Evolutionary conservation across 2,329 filamentous ascomycete species (phyloP), one percentile per base, ranked within the genome.

Genomic region (Sporothrix luriei): DNA sequence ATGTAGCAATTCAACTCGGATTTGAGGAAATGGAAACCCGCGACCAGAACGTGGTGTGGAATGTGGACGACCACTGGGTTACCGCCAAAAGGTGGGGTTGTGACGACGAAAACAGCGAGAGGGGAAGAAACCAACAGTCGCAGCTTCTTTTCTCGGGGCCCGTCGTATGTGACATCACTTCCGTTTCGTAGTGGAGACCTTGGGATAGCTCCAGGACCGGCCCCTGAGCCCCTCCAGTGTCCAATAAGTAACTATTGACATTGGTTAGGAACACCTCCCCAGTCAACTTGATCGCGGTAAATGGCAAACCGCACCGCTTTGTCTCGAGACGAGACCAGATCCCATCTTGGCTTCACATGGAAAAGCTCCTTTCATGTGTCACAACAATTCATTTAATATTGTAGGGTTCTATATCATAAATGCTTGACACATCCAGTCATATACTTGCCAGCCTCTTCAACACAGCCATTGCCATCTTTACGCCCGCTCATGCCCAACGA

Each of bases 71-170:
- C 52, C 33, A 54, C 43, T 21, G 52, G 24, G 13, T 68, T 14
- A 19, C 43, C 52, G 24, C 19, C 46, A 65, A 43, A 61, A 70
- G 62, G 51, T 66, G 59, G 68, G 65, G 51, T 69, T 26, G 51
- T 29, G 43, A 62, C 26, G 54, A 68, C 66, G 66, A 62, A 68
- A 61, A 68, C 66, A 62, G 66, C 66, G 66, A 68, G 40, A 59
- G 52, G 52, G 64, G 43, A 21, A 48, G 43, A 16, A 33, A 29
- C 24, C 40, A 29, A 26, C 24, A 14, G 61, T 24, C 61, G 61
- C 21, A 65, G 61, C 61, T 65, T 62, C 59, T 40, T 29, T 62
- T 13, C 9, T 33, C 2, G 9, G 24, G 43, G 40, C 40, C 57
- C 33, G 33, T 19, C n/a, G 46, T 48, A n/a, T 40, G 59, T 49